Evolutionary conservation across 306 rosid genomes (phyloP), one percentile per base, ranked within the genome.

Genomic region (Mimosa pudica): DNA sequence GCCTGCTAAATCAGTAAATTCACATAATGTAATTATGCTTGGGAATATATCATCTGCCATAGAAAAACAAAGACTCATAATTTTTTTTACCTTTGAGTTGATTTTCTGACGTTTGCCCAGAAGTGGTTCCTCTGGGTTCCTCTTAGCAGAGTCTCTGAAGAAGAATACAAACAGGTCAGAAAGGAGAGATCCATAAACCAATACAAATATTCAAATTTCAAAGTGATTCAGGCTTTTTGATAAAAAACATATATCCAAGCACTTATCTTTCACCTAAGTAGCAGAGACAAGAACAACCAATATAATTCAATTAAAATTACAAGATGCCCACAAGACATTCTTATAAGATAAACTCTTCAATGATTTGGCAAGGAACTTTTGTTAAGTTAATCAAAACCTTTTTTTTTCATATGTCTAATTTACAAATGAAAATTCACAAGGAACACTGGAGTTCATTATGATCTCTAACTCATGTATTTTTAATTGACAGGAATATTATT

Each of bases 71-170:
- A 58, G 73, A 7, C 55, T 32, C 42, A 11, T n/a, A 41, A 9
- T 16, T 45, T 17, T 61, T 49, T 2, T 12, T 80, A 92, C 97
- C 93, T 92, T 82, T 51, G 88, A 89, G 13, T 92, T 89, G 3
- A 67, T 84, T 82, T 85, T 83, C 75, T 88, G 86, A 68, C 97
- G 93, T 71, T 85, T 82, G 41, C 98, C 98, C 48, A 94, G 88
- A 96, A 94, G 86, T 63, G 79, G 93, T 62, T 71, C 78, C 72
- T 70, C 79, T 24, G 94, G 97, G 79, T 76, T 85, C 83, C 85
- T 94, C 89, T 89, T 83, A 71, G 70, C 95, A n/a, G 98, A 90
- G 77, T 82, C 90, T 63, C 97, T 94, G 69, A 41, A 36, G 72
- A 80, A 12, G 42, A 33, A 62, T 12, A 16, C 33, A 12, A 5